phyloP scores from a whole-genome alignment of 768 basidiomycete species.

The Symmetrospora coprosmae region DNA sequence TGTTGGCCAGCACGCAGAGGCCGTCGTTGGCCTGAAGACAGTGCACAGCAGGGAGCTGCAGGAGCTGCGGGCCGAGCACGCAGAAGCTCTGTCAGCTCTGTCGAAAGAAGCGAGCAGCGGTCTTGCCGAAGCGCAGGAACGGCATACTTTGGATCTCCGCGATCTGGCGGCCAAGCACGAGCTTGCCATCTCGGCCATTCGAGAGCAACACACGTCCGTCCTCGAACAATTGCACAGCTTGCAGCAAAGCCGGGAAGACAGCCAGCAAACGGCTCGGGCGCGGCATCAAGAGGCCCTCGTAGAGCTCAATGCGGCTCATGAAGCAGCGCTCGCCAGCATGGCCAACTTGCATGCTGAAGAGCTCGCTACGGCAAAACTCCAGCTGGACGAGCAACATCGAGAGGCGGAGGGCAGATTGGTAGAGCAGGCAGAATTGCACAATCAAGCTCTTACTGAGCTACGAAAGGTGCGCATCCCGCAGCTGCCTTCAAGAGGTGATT shows the following conservation, averaged over 20 bases:
- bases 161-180: neutral
- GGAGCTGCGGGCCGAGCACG: slow-evolving; percentile 11
- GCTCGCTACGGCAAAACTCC: slow-evolving; percentile 16
- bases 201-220: neutral
- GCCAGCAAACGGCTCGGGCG: neutral
- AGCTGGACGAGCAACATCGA: neutral
- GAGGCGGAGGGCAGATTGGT: neutral
- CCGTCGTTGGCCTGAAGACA: neutral
- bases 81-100: slow-evolving; percentile 38
- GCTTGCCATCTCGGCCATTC: neutral
- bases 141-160: neutral
- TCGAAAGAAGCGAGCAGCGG: too few species aligned
- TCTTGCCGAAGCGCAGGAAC: slow-evolving; percentile 23
- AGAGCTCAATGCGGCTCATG: neutral
- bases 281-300: neutral
- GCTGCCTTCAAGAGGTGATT: too few species aligned
- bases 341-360: neutral
- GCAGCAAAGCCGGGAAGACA: neutral
- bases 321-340: slow-evolving; percentile 13
- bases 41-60: neutral
- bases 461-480: too few species aligned
- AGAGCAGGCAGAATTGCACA: slow-evolving; percentile 44
- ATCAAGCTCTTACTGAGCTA: too few species aligned
- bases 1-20: slow-evolving; percentile 48
- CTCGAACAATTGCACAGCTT: too few species aligned